Conservation (phyloP, 2,329 filamentous ascomycete species). For the Apiospora koreana region DNA sequence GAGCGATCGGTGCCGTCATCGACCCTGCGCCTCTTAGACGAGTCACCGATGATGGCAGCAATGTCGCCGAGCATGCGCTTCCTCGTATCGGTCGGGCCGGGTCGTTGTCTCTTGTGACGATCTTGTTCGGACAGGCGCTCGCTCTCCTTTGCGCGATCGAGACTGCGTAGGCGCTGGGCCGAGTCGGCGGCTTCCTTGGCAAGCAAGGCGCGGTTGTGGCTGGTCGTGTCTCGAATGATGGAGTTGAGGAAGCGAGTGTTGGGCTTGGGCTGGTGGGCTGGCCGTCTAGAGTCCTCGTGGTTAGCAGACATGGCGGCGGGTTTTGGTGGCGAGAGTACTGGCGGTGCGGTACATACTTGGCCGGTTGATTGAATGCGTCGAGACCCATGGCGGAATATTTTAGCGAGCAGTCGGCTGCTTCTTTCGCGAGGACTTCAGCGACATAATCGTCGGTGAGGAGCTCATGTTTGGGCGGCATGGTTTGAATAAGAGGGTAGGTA, state of each 20-base stretch:
- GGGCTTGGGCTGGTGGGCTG: conserved; percentile 72
- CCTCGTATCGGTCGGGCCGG: conserved; percentile 52
- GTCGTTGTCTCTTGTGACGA: conserved; percentile 41
- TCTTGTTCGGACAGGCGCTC: conserved; percentile 36
- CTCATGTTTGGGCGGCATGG: conserved; percentile 33
- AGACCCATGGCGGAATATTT: conserved; percentile 76
- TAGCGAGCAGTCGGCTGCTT: conserved; percentile 72
- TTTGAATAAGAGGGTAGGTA: conserved; percentile 13
- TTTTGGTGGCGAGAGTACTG: conserved; percentile 11
- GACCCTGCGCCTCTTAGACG: conserved; percentile 37
- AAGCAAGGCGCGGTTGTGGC: conserved; percentile 83
- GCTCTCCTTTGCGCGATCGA: conserved; percentile 52
- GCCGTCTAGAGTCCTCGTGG: conserved; percentile 46
- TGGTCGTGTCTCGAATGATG: conserved; percentile 85
- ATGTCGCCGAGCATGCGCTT: conserved; percentile 62
- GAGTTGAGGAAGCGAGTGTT: conserved; percentile 89
- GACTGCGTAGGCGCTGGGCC: conserved; percentile 64
- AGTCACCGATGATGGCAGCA: conserved; percentile 55
- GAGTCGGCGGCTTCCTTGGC: conserved; percentile 84
- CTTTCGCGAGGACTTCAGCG: conserved; percentile 74
- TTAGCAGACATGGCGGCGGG: neutral
- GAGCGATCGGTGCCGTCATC: conserved; percentile 23
- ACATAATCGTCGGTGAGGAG: conserved; percentile 75
- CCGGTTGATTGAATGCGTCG: conserved; percentile 56
- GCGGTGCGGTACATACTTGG: conserved; percentile 41